Base-by-base conservation (phyloP, 139 green algal genomes). In the Tetraselmis chui region DNA sequence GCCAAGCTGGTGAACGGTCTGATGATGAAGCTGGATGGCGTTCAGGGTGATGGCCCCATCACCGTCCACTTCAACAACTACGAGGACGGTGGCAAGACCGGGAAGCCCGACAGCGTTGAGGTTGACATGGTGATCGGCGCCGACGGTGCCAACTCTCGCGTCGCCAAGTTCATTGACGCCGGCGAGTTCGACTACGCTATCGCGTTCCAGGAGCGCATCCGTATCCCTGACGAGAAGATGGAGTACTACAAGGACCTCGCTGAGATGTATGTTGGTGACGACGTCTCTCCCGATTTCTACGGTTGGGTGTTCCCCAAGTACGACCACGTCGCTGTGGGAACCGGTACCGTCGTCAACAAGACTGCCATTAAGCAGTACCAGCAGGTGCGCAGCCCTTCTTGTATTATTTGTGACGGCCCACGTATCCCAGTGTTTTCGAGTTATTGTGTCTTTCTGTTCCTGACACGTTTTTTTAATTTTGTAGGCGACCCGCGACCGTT, bases 261-360 rank as follows among this genome's bases (percentile, higher is more conserved):
- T 5, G 96, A 99, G 94, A 99, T 99, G 97, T 99, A 99, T 84
- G 97, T 99, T 23, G 97, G 97, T 31, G 97, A 99, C 82, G 97
- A 99, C 83, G 97, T 99, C 29, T 98, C 95, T 26, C 96, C 96
- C 27, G 97, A 99, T 91, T 99, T 99, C 89, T 99, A 99, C 84
- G 97, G 95, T 87, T 99, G 95, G 95, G 96, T 99, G 87, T 99
- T 99, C 90, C 96, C 96, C 84, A 99, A 99, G 93, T 99, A 98
- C 85, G 97, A 99, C 92, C 97, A 99, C 89, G 97, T 99, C 32
- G 97, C 96, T 31, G 97, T 99, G 0, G 97, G 97, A 85, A 99
- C 97, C 1, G 96, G 96, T 80, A 99, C 97, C 2, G 97, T 99
- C 0, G 92, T 99, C 84, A 99, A 99, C 94, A 99, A 99, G 94